A percentile compares a stretch with the other conserved stretches of the same genome.
Evolutionary conservation across 2,329 filamentous ascomycete genomes (phyloP).

Genomic region (Ophiostoma sp.): DNA sequence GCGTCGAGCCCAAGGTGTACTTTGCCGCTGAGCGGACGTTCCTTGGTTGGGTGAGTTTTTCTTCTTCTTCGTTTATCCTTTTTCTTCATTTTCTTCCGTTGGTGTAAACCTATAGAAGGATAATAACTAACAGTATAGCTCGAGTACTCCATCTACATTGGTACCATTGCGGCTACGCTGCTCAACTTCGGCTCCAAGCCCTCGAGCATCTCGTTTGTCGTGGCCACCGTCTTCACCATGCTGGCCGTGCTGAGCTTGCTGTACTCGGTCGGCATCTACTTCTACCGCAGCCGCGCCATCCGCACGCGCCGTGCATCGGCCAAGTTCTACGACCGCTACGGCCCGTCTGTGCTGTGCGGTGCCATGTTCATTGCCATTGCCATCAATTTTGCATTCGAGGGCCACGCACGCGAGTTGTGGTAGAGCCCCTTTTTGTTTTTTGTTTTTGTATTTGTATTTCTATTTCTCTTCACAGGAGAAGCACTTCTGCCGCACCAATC

Average conservation of each 20-base stretch:
- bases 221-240: constrained; percentile 73
- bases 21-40: constrained; percentile 96
- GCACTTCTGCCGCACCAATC: neutral
- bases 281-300: constrained; percentile 84
- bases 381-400: constrained; percentile 74
- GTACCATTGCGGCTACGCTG: constrained; percentile 75
- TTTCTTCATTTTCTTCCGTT: too few species aligned
- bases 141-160: constrained; percentile 92
- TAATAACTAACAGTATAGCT: constrained; percentile 43
- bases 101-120: too few species aligned
- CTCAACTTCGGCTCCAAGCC: constrained; percentile 69
- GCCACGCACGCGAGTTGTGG: constrained; percentile 56
- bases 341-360: constrained; percentile 69
- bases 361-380: constrained; percentile 68
- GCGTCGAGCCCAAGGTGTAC: constrained; percentile 96
- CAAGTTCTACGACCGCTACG: constrained; percentile 84
- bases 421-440: constrained; percentile 29
- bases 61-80: too few species aligned
- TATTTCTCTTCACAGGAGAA: neutral
- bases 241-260: constrained; percentile 71
- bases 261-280: constrained; percentile 78
- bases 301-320: constrained; percentile 69
- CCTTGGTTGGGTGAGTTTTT: constrained; percentile 58
- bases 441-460: neutral
- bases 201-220: constrained; percentile 55